Base-by-base conservation (phyloP, 345 rosid species). In the Clausena lansium region DNA sequence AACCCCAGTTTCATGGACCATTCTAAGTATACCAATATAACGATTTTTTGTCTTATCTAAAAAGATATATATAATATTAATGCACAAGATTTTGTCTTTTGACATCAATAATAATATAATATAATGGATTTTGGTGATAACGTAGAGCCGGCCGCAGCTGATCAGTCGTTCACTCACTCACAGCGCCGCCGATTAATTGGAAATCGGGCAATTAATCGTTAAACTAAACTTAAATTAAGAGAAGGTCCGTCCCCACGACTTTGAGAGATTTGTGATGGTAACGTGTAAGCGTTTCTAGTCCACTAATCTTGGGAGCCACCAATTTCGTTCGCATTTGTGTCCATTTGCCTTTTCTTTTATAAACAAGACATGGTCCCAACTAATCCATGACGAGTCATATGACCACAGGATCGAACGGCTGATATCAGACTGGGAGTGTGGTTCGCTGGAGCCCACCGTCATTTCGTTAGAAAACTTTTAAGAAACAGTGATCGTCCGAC, bases 181-280 rank as follows among this genome's bases (percentile, higher is more conserved):
- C 33, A 50, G 76, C 78, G 77, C 82, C 80, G 76, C 83, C 82
- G 76, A 62, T 75, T 77, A 38, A 33, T 78, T 24, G 2, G 1
- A 9, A 59, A 25, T 17, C 2, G 14, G 10, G 50, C 66, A 47
- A 80, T 11, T 45, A 67, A 80, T 67, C 78, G 78, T 0, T 1
- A 22, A 54, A 62, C 10, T 30, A 3, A 74, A 22, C 36, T 25
- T 10, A 20, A 33, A 20, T 33, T 64, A 17, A 38, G 38, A 6
- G 50, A 13, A 70, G 82, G 80, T 36, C 55, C 83, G 15, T 1
- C 2, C 50, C 50, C 13, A 45, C 50, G 50, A 13, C 50, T 45
- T 45, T 45, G 6, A 1, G 24, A 17, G 79, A 73, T 58, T 73
- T 78, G 61, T 9, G 86, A 81, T 33, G 66, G 71, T 58, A 1